These are phyloP conservation scores for Conoideocrella luteorostrata DNA, from an alignment of 2,329 filamentous ascomycete species.

Conservation along the genomic window DNA sequence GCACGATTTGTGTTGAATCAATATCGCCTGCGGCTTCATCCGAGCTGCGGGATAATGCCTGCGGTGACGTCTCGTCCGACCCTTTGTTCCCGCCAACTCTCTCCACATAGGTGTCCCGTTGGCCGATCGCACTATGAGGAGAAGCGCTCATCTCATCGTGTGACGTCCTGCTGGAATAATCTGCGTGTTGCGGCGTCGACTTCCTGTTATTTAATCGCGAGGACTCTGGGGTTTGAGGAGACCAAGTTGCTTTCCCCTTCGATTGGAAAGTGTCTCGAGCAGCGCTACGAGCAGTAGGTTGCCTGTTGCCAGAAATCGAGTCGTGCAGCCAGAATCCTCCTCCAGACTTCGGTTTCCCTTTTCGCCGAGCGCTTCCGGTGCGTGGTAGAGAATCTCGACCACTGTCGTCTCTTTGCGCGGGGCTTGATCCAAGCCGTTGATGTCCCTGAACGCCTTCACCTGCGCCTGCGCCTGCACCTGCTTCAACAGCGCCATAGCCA, in stretches of 20 bases:
- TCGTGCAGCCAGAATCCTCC: slow-evolving; percentile 48
- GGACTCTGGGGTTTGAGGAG: slow-evolving; percentile 1
- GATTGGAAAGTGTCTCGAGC: slow-evolving; percentile 17
- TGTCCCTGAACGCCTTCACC: slow-evolving; percentile 1
- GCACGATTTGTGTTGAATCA: slow-evolving; percentile 85
- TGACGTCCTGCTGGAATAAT: background rate
- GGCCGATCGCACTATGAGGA: background rate
- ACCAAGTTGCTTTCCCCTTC: slow-evolving; percentile 14
- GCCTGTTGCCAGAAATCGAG: slow-evolving; percentile 27
- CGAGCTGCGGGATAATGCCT: background rate
- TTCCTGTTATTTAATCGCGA: background rate
- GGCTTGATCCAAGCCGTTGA: slow-evolving; percentile 9
- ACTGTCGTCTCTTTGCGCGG: background rate
- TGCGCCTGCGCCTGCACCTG: slow-evolving; percentile 12
- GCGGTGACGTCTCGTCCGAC: background rate
- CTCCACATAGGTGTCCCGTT: background rate
- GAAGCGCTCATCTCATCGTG: background rate
- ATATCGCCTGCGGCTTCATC: slow-evolving; percentile 44
- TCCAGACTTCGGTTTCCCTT: slow-evolving; percentile 37
- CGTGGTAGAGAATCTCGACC: slow-evolving; percentile 8
- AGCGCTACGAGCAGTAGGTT: slow-evolving; percentile 23
- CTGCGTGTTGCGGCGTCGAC: background rate
- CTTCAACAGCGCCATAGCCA: slow-evolving; percentile 18
- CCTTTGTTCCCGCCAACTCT: background rate
- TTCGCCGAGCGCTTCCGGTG: slow-evolving; percentile 22